Conservation (phyloP, 2,329 filamentous ascomycete species). For the Claviceps humidiphila region DNA sequence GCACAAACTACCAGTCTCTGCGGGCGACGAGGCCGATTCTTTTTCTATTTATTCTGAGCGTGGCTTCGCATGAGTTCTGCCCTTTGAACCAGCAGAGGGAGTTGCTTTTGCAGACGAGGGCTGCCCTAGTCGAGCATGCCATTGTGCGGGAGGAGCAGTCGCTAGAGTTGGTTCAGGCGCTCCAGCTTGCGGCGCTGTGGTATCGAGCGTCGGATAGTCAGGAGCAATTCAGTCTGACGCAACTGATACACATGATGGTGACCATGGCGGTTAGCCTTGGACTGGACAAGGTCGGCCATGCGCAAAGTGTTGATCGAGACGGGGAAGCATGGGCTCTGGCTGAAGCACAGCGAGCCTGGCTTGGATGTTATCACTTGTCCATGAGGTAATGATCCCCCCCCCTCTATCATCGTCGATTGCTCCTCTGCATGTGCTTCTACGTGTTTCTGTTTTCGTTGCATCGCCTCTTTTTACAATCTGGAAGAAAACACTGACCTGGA, state of each 20-base stretch:
- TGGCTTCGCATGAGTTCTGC: not conserved
- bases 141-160: conserved; percentile 2
- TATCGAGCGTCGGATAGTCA: conserved; percentile 1
- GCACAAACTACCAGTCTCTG: not conserved
- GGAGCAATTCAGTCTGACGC: not conserved
- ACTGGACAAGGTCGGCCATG: not conserved
- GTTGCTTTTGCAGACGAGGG: not conserved
- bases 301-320: not conserved
- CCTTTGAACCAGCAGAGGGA: not conserved
- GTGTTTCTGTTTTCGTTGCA: too few species aligned
- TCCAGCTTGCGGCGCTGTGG: conserved; percentile 2
- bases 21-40: conserved; percentile 4
- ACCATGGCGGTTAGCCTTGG: not conserved
- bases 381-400: not conserved
- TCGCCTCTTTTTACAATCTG: too few species aligned
- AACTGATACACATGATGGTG: not conserved
- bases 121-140: not conserved
- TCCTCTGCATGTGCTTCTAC: too few species aligned
- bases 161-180: conserved; percentile 3
- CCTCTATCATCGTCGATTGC: not conserved
- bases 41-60: conserved; percentile 2
- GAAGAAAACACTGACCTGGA: not conserved
- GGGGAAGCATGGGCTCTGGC: conserved; percentile 1
- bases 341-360: conserved; percentile 3
- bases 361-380: conserved; percentile 2